phyloP scores from a whole-genome alignment of 2,329 filamentous ascomycete genomes.

The Chlorencoelia australis region DNA sequence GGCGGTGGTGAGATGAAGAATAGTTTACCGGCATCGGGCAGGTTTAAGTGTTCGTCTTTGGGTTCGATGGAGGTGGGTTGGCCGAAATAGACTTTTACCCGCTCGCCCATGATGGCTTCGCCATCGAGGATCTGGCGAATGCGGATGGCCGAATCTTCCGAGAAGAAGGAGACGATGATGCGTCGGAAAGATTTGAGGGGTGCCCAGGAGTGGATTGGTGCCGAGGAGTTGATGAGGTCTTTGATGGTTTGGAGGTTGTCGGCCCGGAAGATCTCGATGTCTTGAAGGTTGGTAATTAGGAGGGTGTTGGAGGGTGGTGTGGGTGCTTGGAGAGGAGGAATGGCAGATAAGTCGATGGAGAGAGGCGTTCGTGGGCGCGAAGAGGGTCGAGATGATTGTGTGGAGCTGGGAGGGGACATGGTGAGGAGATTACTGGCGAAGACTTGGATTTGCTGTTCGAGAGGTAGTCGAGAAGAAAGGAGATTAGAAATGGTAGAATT shows the following conservation, averaged over 20 bases:
- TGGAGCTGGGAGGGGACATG: slow-evolving; percentile 3
- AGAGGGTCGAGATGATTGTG: slow-evolving; percentile 15
- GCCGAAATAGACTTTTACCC: slow-evolving; percentile 60
- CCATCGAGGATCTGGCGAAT: slow-evolving; percentile 67
- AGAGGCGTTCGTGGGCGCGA: slow-evolving; percentile 35
- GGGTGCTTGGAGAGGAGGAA: slow-evolving; percentile 61
- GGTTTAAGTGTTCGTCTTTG: slow-evolving; percentile 48
- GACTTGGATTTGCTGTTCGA: neutral
- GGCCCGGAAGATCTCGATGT: slow-evolving; percentile 62
- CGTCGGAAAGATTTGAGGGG: slow-evolving; percentile 75
- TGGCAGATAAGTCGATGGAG: slow-evolving; percentile 62
- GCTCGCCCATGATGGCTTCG: slow-evolving; percentile 60
- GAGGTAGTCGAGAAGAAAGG: neutral
- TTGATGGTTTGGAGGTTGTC: slow-evolving; percentile 66
- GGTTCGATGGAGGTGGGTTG: slow-evolving; percentile 47
- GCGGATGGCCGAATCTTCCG: slow-evolving; percentile 55
- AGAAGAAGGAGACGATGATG: slow-evolving; percentile 71
- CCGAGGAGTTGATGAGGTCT: slow-evolving; percentile 58
- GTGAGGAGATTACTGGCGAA: neutral
- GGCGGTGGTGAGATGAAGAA: slow-evolving; percentile 66
- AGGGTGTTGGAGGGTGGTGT: slow-evolving; percentile 74
- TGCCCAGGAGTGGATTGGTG: slow-evolving; percentile 66
- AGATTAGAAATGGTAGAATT: neutral
- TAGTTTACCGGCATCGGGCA: slow-evolving; percentile 59
- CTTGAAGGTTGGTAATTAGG: slow-evolving; percentile 70